Evolutionary conservation across 306 rosid genomes (phyloP).

Genomic region (peach (Prunus persica)): Prunus_persica_NCBIv2 NC_034009.1:34935501-34936000

Average conservation of each 20-base stretch:
- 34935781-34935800: not conserved
- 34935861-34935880: not conserved
- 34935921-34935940: no score
- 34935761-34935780: not conserved
- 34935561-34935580: slow-evolving; percentile 25
- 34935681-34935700: slow-evolving; percentile 98
- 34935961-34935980: not conserved
- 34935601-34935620: slow-evolving; percentile 24
- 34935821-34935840: not conserved
- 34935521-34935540: slow-evolving; percentile 20
- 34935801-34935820: not conserved
- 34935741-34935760: slow-evolving; percentile 56
- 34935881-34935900: not conserved
- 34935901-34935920: not conserved
- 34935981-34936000: not conserved
- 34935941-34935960: not conserved
- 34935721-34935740: slow-evolving; percentile 78
- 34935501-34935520: slow-evolving; percentile 14
- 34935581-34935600: slow-evolving; percentile 28
- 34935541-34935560: slow-evolving; percentile 19
- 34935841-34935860: not conserved
- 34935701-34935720: slow-evolving; percentile 91
- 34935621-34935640: slow-evolving; percentile 31
- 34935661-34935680: slow-evolving; percentile 61
- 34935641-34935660: slow-evolving; percentile 11